Conservation (phyloP, 2,329 filamentous ascomycete species). For the Talaromyces sp. region DNA sequence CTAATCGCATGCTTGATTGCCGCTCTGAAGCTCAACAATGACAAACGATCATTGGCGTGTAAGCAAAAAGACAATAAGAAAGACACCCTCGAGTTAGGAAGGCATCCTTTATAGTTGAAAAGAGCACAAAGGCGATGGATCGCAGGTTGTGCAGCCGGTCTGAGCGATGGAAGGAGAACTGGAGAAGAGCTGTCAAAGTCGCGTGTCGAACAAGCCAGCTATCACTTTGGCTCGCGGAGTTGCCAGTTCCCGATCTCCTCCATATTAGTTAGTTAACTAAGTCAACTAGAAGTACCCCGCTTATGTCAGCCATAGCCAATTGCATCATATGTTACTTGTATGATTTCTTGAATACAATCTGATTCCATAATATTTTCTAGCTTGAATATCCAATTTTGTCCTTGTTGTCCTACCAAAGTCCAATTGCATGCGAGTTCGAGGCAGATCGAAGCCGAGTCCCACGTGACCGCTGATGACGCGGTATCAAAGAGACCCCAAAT, state of each 20-base stretch:
- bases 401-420: not conserved
- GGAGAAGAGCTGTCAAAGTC: constrained; percentile 1
- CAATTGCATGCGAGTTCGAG: not conserved
- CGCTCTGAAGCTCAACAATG: constrained; percentile 20
- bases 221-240: constrained; percentile 6
- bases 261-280: not conserved
- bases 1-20: constrained; percentile 43
- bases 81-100: constrained; percentile 10
- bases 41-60: constrained; percentile 28
- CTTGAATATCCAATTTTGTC: too few relatives aligned
- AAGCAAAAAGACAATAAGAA: not conserved
- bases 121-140: constrained; percentile 16
- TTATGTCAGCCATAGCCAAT: constrained; percentile 17
- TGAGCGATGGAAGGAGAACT: not conserved
- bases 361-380: not conserved
- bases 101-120: constrained; percentile 9
- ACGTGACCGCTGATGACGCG: constrained; percentile 13
- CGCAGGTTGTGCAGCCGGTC: constrained; percentile 2
- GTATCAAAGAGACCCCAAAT: not conserved
- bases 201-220: constrained; percentile 19
- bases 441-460: not conserved
- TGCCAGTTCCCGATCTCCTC: constrained; percentile 7
- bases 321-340: not conserved
- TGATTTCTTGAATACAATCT: not conserved
- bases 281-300: not conserved